Evolutionary conservation across 371 early-diverging fungal genomes (phyloP), one percentile per base, ranked within the genome.

Genomic region (Cokeromyces recurvatus): DNA sequence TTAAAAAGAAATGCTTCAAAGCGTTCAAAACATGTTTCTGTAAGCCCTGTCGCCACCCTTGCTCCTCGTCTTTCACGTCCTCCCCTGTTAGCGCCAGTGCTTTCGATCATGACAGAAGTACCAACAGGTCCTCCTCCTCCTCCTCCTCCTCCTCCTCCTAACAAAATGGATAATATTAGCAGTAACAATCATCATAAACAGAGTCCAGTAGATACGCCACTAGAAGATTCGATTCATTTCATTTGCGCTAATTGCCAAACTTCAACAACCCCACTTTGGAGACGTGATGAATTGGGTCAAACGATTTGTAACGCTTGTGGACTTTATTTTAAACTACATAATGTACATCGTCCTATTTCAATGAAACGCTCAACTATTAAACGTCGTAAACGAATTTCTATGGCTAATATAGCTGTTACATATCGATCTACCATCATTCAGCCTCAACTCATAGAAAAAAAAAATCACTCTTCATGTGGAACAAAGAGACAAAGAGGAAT

Each of bases 251-350:
- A 91, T 59, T 91, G 92, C 63, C 55, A 61, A 14, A 85, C 87
- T 0, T 79, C 79, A 9, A 77, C 72, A n/a, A 92, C 92, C 3
- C 90, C 91, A 9, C 73, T 89, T 14, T 93, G 94, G 94, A 64
- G 94, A 34, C 68, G 89, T 46, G 80, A 82, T 50, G 77, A 71
- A 43, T 63, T 77, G 24, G 86, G 85, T 6, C 72, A 82, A 23
- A 62, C 74, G 16, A 74, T 89, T 31, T 90, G 91, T 69, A 90
- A 89, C 60, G 89, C 90, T 0, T 91, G 90, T 58, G 90, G 90
- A 27, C 70, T 92, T 25, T 91, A 90, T 53, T 83, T 75, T 49
- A 84, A 83, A 50, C 61, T 87, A 6, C 91, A 92, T 53, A 68
- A 59, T 50, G 64, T 71, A 8, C 79, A 77, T 38, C 77, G 86